phyloP scores from a whole-genome alignment of 768 basidiomycete genomes.

The Suillus cothurnatus region DNA sequence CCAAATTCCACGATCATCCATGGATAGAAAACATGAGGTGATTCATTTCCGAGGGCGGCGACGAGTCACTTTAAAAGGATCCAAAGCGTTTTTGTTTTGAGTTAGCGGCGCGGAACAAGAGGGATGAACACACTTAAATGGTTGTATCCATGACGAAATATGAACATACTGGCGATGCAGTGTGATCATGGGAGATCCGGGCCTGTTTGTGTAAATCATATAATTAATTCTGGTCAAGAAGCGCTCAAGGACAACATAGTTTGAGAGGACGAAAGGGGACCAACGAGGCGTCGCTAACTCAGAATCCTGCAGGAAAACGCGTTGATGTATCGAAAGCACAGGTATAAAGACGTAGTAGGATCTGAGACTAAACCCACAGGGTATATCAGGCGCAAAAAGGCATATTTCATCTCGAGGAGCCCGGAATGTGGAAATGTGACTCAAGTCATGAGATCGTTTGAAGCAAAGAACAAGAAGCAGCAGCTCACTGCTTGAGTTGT shows the following conservation, averaged over 20 bases:
- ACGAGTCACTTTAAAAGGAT: constrained; percentile 8
- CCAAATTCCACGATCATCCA: constrained; percentile 27
- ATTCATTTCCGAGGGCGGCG: constrained; percentile 37
- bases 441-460: constrained; percentile 4
- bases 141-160: constrained; percentile 24
- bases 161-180: constrained; percentile 5
- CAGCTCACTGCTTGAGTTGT: neutral
- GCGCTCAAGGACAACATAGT: constrained; percentile 15
- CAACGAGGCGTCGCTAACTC: constrained; percentile 18
- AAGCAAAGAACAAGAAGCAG: constrained; percentile 5
- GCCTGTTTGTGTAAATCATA: constrained; percentile 14
- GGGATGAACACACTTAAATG: neutral
- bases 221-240: constrained; percentile 14
- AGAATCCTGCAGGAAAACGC: constrained; percentile 11
- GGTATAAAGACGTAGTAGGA: constrained; percentile 12
- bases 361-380: constrained; percentile 5
- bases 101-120: neutral
- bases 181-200: constrained; percentile 15
- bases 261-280: constrained; percentile 16
- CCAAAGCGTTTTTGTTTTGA: neutral
- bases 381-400: constrained; percentile 7
- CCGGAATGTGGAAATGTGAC: neutral
- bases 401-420: constrained; percentile 9
- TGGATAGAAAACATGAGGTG: constrained; percentile 31
- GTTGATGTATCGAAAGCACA: constrained; percentile 14